These are phyloP conservation scores for Fraxinus floribunda DNA, from an alignment of 305 asterid genomes.

Conservation along the genomic window DNA sequence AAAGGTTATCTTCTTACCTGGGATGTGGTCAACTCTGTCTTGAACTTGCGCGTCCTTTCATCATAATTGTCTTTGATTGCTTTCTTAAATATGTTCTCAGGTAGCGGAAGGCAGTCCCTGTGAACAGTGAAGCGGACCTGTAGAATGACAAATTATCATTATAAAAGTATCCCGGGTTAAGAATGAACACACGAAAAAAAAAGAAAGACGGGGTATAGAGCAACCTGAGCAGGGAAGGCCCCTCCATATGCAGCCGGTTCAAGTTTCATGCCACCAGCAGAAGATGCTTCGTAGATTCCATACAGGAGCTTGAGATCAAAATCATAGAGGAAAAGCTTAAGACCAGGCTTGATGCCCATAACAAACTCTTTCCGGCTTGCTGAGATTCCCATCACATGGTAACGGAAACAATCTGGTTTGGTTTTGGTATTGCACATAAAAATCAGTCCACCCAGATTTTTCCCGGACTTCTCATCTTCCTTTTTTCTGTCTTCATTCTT, in stretches of 20 bases:
- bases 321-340: slow-evolving; percentile 77
- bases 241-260: slow-evolving; percentile 84
- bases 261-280: slow-evolving; percentile 84
- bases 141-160: slow-evolving; percentile 12
- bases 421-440: slow-evolving; percentile 89
- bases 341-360: slow-evolving; percentile 69
- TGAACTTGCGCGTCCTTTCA: slow-evolving; percentile 68
- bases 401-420: slow-evolving; percentile 82
- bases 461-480: slow-evolving; percentile 30
- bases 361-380: slow-evolving; percentile 61
- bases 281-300: slow-evolving; percentile 85
- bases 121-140: slow-evolving; percentile 69
- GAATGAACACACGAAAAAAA: not conserved
- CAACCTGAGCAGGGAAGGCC: slow-evolving; percentile 86
- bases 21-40: slow-evolving; percentile 58
- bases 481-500: slow-evolving; percentile 25
- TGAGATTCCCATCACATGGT: slow-evolving; percentile 77
- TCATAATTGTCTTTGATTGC: slow-evolving; percentile 72
- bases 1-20: slow-evolving; percentile 50
- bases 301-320: slow-evolving; percentile 80
- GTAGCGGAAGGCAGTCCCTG: slow-evolving; percentile 74
- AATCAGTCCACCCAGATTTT: slow-evolving; percentile 67
- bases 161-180: slow-evolving; percentile 18
- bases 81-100: slow-evolving; percentile 72
- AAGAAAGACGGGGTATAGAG: not conserved